Percentiles rank a stretch among this genome's conserved stretches.
These are phyloP conservation scores for Peronospora destructor DNA, from an alignment of 352 stramenopile genomes.

Conservation along the genomic window DNA sequence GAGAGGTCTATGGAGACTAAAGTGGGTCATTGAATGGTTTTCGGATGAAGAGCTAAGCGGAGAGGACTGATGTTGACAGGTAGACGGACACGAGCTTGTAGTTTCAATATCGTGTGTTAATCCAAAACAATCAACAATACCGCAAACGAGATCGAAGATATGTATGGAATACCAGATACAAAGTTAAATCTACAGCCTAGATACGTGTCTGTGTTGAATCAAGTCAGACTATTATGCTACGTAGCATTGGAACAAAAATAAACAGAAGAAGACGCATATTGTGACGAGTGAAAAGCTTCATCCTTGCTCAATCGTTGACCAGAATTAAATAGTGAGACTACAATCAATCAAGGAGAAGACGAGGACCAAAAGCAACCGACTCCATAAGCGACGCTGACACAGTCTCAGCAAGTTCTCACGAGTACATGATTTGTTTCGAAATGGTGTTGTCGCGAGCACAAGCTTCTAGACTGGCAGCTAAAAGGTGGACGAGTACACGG, in stretches of 20 bases:
- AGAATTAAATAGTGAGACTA: conserved; percentile 28
- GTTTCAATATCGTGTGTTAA: conserved; percentile 7
- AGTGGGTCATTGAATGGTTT: too few species aligned
- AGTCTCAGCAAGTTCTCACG: conserved; percentile 7
- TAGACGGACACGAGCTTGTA: conserved; percentile 4
- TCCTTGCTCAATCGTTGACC: conserved; percentile 26
- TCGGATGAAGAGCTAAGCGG: conserved; percentile 10
- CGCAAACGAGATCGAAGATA: too few species aligned
- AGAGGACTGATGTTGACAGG: conserved; percentile 2
- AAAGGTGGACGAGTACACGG: conserved; percentile 8
- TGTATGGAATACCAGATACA: too few species aligned
- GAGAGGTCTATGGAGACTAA: neutral
- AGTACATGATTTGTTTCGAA: neutral
- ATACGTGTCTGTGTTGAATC: neutral
- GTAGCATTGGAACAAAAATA: neutral
- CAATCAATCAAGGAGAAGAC: conserved; percentile 24
- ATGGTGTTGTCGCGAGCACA: neutral
- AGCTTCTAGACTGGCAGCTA: conserved; percentile 11
- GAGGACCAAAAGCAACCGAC: conserved; percentile 26
- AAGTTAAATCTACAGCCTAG: neutral
- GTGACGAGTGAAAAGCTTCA: conserved; percentile 25
- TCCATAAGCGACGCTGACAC: conserved; percentile 19
- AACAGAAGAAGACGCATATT: conserved; percentile 1
- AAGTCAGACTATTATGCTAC: neutral
- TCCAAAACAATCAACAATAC: neutral